Evolutionary conservation across 2,329 filamentous ascomycete genomes (phyloP), one percentile per base, ranked within the genome.

Genomic region (Exophiala dermatitidis): DNA sequence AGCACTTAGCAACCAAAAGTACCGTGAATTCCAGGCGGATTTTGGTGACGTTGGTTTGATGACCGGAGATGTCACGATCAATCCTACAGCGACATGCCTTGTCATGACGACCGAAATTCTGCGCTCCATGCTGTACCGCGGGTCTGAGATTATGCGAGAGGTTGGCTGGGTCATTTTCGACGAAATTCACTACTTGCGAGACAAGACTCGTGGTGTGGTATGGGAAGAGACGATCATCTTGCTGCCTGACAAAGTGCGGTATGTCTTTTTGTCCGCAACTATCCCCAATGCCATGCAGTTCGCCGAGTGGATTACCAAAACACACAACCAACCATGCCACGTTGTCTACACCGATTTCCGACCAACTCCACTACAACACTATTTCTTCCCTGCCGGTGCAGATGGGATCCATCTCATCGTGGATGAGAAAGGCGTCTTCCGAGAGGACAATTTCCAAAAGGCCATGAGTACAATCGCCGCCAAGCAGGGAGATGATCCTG

Each of bases 21-120:
- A 95, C 70, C 81, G 93, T 75, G 93, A 98, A 68, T 98, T 98
- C 70, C 84, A 87, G 62, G 88, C 87, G 40, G 88, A 95, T 54
- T 98, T 98, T 73, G 91, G 90, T 54, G 93, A 98, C 67, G 91
- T 96, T 48, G 93, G 93, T 54, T 77, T 98, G 57, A 97, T 98
- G 91, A 98, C 93, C 3, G 93, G 93, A 66, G 93, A 98, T 79
- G 91, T 97, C 59, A 98, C 93, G 28, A 98, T 98, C 72, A 98
- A 98, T 69, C 94, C 94, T 3, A 97, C 93, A 2, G 93, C 93
- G 9, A 97, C 90, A 56, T 98, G 93, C 69, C 76, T 98, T 54
- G 93, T 98, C 65, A 98, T 98, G 93, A 98, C 93, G 0, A 98
- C 93, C 0, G 93, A 98, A 75, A 98, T 98, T 89, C 72, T 98